These are phyloP conservation scores for Inonotus hispidus DNA, from an alignment of 1,284 basidiomycete genomes.

Conservation along the genomic window DNA sequence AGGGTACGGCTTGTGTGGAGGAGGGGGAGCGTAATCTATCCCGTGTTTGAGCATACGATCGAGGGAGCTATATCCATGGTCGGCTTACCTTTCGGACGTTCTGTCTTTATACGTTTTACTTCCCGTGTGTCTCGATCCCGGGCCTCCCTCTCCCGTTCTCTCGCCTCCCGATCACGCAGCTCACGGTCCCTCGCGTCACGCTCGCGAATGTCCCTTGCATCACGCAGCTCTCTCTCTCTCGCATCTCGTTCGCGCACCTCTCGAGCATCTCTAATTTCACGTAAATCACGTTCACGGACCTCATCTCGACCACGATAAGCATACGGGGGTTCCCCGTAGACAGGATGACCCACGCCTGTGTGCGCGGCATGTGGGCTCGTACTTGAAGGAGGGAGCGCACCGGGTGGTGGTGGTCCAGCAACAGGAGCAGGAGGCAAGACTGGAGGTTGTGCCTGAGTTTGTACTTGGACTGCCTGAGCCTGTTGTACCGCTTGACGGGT, in stretches of 20 bases:
- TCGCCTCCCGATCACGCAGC: constrained; percentile 1
- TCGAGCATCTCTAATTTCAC: constrained; percentile 10
- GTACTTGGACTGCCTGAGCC: constrained; percentile 11
- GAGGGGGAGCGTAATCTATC: constrained; percentile 10
- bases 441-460: constrained; percentile 15
- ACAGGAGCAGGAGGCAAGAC: constrained; percentile 19
- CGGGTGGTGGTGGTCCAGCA: constrained; percentile 25
- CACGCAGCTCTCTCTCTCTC: constrained; percentile 20
- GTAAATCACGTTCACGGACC: constrained; percentile 18
- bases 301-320: constrained; percentile 22
- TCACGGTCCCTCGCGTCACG: constrained; percentile 9
- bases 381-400: constrained; percentile 21
- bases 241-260: constrained; percentile 23
- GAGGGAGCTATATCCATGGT: neutral
- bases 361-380: constrained; percentile 20
- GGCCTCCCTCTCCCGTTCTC: constrained; percentile 21
- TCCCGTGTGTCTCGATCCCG: constrained; percentile 27
- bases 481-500: constrained; percentile 30
- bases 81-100: constrained; percentile 34
- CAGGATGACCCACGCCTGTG: constrained; percentile 12
- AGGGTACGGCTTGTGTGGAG: constrained; percentile 9
- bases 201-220: constrained; percentile 5
- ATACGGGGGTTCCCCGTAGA: constrained; percentile 22
- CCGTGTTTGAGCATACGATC: neutral
- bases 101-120: constrained; percentile 33